These are phyloP conservation scores for Cephaloascus fragrans DNA, from an alignment of 805 yeast species.

Conservation along the genomic window DNA sequence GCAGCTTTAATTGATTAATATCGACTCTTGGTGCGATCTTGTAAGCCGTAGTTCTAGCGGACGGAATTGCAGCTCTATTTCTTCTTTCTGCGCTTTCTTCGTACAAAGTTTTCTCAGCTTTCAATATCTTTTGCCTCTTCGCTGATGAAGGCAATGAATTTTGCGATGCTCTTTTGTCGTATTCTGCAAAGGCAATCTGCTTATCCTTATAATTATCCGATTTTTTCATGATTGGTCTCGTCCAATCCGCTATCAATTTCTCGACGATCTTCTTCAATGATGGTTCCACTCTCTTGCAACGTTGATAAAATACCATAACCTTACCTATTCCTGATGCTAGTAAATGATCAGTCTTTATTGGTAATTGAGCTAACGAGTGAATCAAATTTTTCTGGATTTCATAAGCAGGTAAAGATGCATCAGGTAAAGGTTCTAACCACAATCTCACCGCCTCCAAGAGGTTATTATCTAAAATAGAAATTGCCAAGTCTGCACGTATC, in stretches of 20 bases:
- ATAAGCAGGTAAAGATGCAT: conserved; percentile 95
- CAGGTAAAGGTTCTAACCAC: conserved; percentile 98
- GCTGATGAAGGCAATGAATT: conserved; percentile 27
- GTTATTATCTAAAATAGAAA: conserved; percentile 89
- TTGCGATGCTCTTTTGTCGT: conserved; percentile 48
- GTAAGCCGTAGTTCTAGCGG: conserved; percentile 79
- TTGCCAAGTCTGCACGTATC: conserved; percentile 77
- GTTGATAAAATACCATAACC: conserved; percentile 86
- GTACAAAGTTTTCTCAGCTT: conserved; percentile 45
- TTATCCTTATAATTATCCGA: conserved; percentile 91
- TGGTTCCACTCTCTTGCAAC: conserved; percentile 83
- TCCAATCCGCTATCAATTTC: conserved; percentile 91
- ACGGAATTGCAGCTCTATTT: conserved; percentile 94
- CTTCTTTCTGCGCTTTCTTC: conserved; percentile 88
- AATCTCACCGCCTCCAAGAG: conserved; percentile 85
- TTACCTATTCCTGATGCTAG: conserved; percentile 94
- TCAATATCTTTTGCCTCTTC: conserved; percentile 17
- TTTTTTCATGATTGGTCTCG: conserved; percentile 93
- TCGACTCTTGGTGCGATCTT: conserved; percentile 82
- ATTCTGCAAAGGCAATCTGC: conserved; percentile 57
- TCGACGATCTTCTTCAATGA: conserved; percentile 83
- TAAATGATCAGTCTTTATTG: conserved; percentile 91
- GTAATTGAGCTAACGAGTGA: conserved; percentile 62
- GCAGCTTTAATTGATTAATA: conserved; percentile 32
- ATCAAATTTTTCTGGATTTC: conserved; percentile 89